Percentiles rank a stretch among this genome's conserved stretches.
These are phyloP conservation scores for Fusarium luffae DNA, from an alignment of 2,329 filamentous ascomycete genomes.

Conservation along the genomic window DNA sequence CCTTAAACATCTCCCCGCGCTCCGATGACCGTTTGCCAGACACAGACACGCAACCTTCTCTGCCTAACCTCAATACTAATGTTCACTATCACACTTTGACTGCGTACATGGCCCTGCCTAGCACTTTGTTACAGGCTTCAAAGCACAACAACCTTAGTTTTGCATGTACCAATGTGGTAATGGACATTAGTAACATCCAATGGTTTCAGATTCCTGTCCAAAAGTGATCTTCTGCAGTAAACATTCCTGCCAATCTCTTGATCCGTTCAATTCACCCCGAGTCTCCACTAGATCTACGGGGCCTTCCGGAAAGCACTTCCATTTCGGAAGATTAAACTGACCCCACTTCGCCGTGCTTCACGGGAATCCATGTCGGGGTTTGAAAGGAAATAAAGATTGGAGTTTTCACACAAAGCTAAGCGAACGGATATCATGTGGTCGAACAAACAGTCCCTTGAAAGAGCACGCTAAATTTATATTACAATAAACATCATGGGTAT, in stretches of 20 bases:
- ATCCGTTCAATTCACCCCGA: constrained; percentile 2
- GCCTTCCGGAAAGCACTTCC: constrained; percentile 7
- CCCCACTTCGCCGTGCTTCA: constrained; percentile 32
- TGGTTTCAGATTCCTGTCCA: neutral
- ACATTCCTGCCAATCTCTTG: constrained; percentile 21
- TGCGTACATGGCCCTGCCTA: constrained; percentile 39
- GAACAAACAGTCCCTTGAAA: constrained; percentile 6
- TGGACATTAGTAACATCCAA: neutral
- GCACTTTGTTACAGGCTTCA: neutral
- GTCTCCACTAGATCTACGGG: constrained; percentile 4
- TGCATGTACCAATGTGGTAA: neutral
- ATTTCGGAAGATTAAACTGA: constrained; percentile 12
- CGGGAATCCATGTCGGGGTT: constrained; percentile 4
- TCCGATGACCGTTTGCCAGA: neutral
- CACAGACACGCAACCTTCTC: constrained; percentile 31
- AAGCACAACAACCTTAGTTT: neutral
- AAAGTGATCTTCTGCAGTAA: neutral
- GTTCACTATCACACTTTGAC: neutral
- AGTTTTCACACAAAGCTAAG: neutral
- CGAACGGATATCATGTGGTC: neutral
- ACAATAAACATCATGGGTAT: constrained; percentile 33
- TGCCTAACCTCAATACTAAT: constrained; percentile 9
- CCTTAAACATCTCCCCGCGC: neutral
- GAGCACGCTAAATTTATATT: constrained; percentile 36
- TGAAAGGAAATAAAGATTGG: neutral